phyloP scores from a whole-genome alignment of 83 land plant species.

The Thuja plicata region DNA sequence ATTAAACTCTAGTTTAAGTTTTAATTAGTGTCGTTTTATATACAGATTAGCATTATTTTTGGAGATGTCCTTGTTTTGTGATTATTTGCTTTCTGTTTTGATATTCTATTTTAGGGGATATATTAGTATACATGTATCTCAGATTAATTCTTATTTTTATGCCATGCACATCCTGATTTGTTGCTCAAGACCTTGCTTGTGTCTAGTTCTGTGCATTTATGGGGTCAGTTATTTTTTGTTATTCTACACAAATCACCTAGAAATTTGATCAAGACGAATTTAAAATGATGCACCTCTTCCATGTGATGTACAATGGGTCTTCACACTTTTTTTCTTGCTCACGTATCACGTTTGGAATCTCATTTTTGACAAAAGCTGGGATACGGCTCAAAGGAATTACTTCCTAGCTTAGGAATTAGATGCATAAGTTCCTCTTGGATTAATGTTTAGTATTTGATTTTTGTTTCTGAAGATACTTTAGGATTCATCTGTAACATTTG shows the following conservation, averaged over 20 bases:
- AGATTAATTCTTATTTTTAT: too few relatives aligned
- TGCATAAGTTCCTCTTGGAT: not conserved
- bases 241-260: not conserved
- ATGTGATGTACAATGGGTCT: not conserved
- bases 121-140: too few relatives aligned
- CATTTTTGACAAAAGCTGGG: not conserved
- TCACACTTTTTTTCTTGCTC: not conserved
- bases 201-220: not conserved
- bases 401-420: not conserved
- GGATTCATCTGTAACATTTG: not conserved
- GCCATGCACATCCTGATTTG: not conserved
- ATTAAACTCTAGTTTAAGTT: not conserved
- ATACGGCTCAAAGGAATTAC: not conserved
- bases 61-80: not conserved
- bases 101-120: not conserved
- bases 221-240: too few relatives aligned
- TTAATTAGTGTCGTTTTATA: not conserved
- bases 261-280: not conserved
- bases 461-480: not conserved
- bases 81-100: not conserved
- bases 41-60: not conserved
- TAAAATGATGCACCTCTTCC: not conserved
- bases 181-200: not conserved
- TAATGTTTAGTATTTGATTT: not conserved
- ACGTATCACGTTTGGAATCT: not conserved